phyloP scores from a whole-genome alignment of 495 filamentous ascomycete genomes.

The Aspergillus heteromorphus region DNA sequence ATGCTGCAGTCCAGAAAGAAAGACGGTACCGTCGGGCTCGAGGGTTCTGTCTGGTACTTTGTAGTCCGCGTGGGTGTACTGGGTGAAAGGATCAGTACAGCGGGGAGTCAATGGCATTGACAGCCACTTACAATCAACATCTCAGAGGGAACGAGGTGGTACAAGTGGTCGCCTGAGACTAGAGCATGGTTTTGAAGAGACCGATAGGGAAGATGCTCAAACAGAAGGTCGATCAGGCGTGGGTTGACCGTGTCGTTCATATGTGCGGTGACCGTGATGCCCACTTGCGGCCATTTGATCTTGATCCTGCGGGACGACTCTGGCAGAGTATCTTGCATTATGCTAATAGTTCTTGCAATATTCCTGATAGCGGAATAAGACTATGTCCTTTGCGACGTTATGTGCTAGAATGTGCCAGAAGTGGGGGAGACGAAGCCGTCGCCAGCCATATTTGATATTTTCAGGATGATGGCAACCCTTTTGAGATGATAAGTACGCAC shows the following conservation, averaged over 20 bases:
- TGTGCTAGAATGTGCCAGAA: too few relatives aligned
- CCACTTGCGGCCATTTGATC: background rate
- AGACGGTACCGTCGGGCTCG: slow-evolving; percentile 12
- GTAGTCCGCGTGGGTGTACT: slow-evolving; percentile 8
- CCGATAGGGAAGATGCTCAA: background rate
- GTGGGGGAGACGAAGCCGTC: too few relatives aligned
- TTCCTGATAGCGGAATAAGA: too few relatives aligned
- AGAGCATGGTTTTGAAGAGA: slow-evolving; percentile 5
- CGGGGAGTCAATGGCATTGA: background rate
- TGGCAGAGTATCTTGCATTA: too few relatives aligned
- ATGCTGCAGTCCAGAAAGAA: slow-evolving; percentile 12
- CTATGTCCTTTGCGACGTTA: too few relatives aligned
- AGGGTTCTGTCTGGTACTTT: slow-evolving; percentile 5
- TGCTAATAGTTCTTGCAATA: too few relatives aligned
- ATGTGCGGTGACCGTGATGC: background rate
- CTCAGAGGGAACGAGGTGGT: slow-evolving; percentile 3
- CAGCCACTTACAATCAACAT: slow-evolving; percentile 1
- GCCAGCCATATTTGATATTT: too few relatives aligned
- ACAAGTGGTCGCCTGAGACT: slow-evolving; percentile 1
- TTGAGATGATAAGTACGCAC: too few relatives aligned
- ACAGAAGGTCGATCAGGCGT: background rate
- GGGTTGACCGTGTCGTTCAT: background rate
- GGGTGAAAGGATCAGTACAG: background rate
- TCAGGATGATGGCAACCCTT: too few relatives aligned
- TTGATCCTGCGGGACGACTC: background rate